Evolutionary conservation across 139 green algal genomes (phyloP).

Genomic region (Nannochloris sp.): DNA sequence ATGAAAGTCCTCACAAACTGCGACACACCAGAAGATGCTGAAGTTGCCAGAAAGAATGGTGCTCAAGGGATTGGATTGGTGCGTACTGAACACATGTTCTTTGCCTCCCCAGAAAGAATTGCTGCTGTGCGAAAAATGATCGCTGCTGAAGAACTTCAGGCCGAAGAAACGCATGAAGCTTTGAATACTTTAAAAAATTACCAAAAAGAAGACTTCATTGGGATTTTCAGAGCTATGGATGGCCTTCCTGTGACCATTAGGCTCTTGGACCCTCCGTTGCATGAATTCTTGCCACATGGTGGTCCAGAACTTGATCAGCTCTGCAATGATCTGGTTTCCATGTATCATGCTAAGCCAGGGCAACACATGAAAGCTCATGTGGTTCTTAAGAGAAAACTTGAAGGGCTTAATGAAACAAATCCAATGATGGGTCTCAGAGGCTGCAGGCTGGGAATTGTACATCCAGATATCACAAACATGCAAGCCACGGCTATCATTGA

Average conservation of each 20-base stretch:
- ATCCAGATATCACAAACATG: constrained; percentile 76
- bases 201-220: constrained; percentile 73
- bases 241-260: constrained; percentile 83
- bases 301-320: constrained; percentile 35
- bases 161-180: constrained; percentile 30
- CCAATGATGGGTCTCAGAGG: constrained; percentile 85
- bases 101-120: constrained; percentile 68
- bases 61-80: constrained; percentile 79
- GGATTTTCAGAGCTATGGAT: constrained; percentile 75
- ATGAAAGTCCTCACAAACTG: constrained; percentile 78
- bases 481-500: constrained; percentile 77
- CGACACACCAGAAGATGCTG: constrained; percentile 71
- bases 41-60: constrained; percentile 58
- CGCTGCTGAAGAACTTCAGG: constrained; percentile 51
- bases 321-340: constrained; percentile 38
- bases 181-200: constrained; percentile 59
- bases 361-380: constrained; percentile 12
- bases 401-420: constrained; percentile 70
- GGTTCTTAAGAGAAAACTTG: constrained; percentile 44
- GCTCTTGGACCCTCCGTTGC: constrained; percentile 86
- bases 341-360: not conserved
- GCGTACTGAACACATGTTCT: constrained; percentile 94
- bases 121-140: constrained; percentile 80
- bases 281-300: constrained; percentile 86
- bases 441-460: constrained; percentile 76